A percentile compares a stretch with the other conserved stretches of the same genome.
phyloP scores from a whole-genome alignment of 345 rosid species.

The Lepidium aucheri region DNA sequence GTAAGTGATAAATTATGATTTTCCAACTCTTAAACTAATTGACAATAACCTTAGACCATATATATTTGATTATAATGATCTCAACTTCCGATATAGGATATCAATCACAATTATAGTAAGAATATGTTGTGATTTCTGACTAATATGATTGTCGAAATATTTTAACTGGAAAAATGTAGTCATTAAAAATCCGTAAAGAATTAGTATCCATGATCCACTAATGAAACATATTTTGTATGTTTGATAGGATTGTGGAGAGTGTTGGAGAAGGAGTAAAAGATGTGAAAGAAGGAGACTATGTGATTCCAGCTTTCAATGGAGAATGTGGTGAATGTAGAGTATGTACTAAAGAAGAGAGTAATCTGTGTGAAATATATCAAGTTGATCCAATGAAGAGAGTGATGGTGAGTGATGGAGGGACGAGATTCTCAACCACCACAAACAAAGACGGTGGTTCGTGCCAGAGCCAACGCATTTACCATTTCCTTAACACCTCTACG shows the following conservation, averaged over 20 bases:
- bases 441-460: constrained; percentile 24
- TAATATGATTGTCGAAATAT: no score
- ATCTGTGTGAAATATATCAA: constrained; percentile 38
- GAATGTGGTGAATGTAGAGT: constrained; percentile 59
- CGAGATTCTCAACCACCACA: constrained; percentile 47
- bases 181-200: no score
- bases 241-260: constrained; percentile 51
- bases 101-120: no score
- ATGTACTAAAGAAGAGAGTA: constrained; percentile 36
- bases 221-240: neutral
- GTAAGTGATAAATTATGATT: no score
- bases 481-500: constrained; percentile 62
- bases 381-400: constrained; percentile 46
- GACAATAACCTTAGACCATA: no score
- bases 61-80: no score
- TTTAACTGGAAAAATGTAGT: no score
- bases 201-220: neutral
- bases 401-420: constrained; percentile 47
- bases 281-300: constrained; percentile 51
- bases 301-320: constrained; percentile 58
- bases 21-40: no score
- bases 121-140: no score
- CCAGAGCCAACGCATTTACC: constrained; percentile 36
- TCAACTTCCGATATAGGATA: no score
- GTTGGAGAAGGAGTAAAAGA: constrained; percentile 57